Evolutionary conservation across 805 yeast genomes (phyloP), one percentile per base, ranked within the genome.

Genomic region (Cephaloascus albidus): DNA sequence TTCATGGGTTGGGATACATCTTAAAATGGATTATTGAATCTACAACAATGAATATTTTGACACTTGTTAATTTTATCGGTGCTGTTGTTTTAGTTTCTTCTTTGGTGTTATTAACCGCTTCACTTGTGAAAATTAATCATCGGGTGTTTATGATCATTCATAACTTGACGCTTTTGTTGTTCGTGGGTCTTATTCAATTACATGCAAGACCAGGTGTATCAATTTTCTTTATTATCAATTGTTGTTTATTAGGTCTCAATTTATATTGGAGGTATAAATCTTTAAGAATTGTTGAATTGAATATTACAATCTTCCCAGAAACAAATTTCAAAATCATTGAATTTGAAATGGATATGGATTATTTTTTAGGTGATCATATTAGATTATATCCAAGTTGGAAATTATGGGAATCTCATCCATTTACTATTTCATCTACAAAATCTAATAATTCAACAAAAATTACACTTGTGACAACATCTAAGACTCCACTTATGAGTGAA

Each of bases 181-280:
- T 64, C 41, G 46, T 61, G 16, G 43, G 46, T 2, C 38, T 58
- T 19, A 54, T 58, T 20, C 43, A 47, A 4, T 52, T 62, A 41
- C 72, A 66, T 42, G 70, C 71, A 1, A 50, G 72, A 18, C 72
- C 72, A 1, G 67, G 67, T 2, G 70, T 65, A 3, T 38, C 41
- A 10, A 47, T 43, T 27, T 45, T 48, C 16, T 40, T 49, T n/a
- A 12, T 34, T 5, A 28, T 31, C 18, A 18, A 36, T 17, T 18
- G 32, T 4, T 19, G 28, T 10, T 32, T 37, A n/a, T 12, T 23
- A 23, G 12, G 28, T 12, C 12, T 8, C 12, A 23, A 23, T 23
- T 12, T 23, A 8, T 23, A 23, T 23, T n/a, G n/a, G n/a, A n/a
- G n/a, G n/a, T n/a, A 23, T 12, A 23, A 23, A 23, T 8, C 28